Base-by-base conservation (phyloP, 1,139 yeast genomes). In the Blastobotrys elegans region DNA sequence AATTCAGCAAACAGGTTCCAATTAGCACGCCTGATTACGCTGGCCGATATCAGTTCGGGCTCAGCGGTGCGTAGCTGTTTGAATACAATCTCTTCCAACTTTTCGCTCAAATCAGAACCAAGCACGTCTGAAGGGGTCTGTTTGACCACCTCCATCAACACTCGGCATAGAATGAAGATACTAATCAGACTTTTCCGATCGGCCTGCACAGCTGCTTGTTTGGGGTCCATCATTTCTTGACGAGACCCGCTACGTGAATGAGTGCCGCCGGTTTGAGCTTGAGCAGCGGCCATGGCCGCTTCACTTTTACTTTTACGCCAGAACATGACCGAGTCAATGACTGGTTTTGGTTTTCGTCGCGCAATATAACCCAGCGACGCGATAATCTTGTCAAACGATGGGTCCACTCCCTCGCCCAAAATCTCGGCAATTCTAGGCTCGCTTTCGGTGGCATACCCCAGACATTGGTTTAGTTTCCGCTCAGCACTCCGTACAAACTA, bases 261-360 rank as follows among this genome's bases (percentile, higher is more conserved):
- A 2, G 40, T 11, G 18, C 14, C 10, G 2, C 36, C 26, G 4
- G 46, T 24, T 17, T 34, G 38, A 24, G 33, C 30, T 18, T 41
- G 43, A 6, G 49, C 46, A 0, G 95, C 95, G 70, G 81, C 73
- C 2, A 82, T 75, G 0, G 95, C 89, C 2, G 86, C 83, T 57
- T 90, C 97, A 26, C 94, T 82, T 63, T 92, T 83, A 4, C 94
- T 80, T 64, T 90, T 88, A 51, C 98, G 75, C 99, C 99, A 92
- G 62, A 86, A 90, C 97, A 94, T 90, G 50, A 92, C 96, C 20
- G 96, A 87, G 64, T 94, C 98, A 40, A 94, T 90, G 2, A 94
- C 97, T 0, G 97, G 96, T 60, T 89, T 90, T 0, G 97, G 97
- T 57, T 89, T 87, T 32, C 84, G 75, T 50, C 89, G 75, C 1